phyloP scores from a whole-genome alignment of 2,329 filamentous ascomycete species.

The Cladosporium sp. region DNA sequence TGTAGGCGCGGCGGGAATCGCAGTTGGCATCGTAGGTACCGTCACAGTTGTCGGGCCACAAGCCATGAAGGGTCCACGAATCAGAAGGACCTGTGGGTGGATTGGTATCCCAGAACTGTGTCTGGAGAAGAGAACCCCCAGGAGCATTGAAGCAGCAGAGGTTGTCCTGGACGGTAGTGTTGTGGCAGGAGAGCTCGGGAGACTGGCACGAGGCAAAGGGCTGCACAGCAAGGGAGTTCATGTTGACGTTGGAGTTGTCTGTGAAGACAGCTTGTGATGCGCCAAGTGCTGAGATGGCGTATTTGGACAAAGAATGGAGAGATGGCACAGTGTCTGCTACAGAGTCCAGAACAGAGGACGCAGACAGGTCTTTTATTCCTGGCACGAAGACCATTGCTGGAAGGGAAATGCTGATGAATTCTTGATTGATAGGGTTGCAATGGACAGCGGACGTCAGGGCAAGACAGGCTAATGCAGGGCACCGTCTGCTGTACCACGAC shows the following conservation, averaged over 20 bases:
- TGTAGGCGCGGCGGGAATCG: slow-evolving; percentile 58
- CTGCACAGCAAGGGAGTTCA: slow-evolving; percentile 7
- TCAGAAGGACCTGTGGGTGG: slow-evolving; percentile 62
- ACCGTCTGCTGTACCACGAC: background rate
- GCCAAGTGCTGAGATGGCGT: slow-evolving; percentile 27
- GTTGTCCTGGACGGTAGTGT: slow-evolving; percentile 56
- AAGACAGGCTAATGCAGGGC: background rate
- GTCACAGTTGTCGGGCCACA: slow-evolving; percentile 55
- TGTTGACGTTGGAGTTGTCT: background rate
- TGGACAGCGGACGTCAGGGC: slow-evolving; percentile 14
- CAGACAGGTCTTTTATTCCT: slow-evolving; percentile 9
- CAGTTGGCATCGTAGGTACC: slow-evolving; percentile 66
- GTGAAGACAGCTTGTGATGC: slow-evolving; percentile 26
- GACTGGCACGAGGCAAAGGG: slow-evolving; percentile 31
- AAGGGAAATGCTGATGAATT: background rate
- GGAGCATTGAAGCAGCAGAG: slow-evolving; percentile 73
- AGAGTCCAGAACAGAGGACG: slow-evolving; percentile 17
- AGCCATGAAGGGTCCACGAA: slow-evolving; percentile 70
- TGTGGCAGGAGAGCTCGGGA: slow-evolving; percentile 58
- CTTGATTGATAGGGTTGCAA: slow-evolving; percentile 10
- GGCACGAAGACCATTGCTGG: slow-evolving; percentile 6
- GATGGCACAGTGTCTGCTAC: slow-evolving; percentile 28
- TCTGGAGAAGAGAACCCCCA: slow-evolving; percentile 66
- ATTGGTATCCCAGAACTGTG: slow-evolving; percentile 72
- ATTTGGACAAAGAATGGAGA: slow-evolving; percentile 21